A percentile compares a stretch with the other conserved stretches of the same genome.
Conservation (phyloP, 768 basidiomycete species). For the Mycena albidolilacea region DNA sequence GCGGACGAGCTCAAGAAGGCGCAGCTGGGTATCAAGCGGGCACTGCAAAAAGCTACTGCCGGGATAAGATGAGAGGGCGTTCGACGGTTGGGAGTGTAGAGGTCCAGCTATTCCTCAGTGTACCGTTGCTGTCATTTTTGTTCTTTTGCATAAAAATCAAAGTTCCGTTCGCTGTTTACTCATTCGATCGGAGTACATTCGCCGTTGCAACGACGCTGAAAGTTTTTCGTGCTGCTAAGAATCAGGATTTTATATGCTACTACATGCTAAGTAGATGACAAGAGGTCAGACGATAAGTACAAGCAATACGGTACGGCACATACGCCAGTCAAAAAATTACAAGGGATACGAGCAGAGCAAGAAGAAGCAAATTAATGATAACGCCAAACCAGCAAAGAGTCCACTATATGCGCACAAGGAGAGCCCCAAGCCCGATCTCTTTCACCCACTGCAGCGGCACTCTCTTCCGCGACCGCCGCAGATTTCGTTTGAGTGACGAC, state of each 20-base stretch:
- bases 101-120: conserved; percentile 35
- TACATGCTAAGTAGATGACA: neutral
- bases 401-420: conserved; percentile 59
- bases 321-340: conserved; percentile 10
- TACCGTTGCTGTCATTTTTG: conserved; percentile 38
- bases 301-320: neutral
- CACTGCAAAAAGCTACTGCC: conserved; percentile 97
- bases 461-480: conserved; percentile 62
- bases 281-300: conserved; percentile 13
- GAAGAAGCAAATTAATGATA: conserved; percentile 35
- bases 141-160: conserved; percentile 40
- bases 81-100: conserved; percentile 34
- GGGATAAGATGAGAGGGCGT: conserved; percentile 75
- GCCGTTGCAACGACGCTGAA: neutral
- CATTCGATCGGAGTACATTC: neutral
- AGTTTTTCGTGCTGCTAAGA: neutral
- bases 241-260: neutral
- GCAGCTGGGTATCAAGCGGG: conserved; percentile 95
- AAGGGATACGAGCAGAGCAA: neutral
- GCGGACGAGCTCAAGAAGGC: conserved; percentile 97
- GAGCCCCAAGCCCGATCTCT: conserved; percentile 71
- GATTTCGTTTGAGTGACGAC: conserved; percentile 72
- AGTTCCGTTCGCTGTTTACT: conserved; percentile 22
- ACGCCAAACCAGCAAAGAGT: conserved; percentile 64
- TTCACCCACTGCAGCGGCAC: conserved; percentile 74